Evolutionary conservation across 108 stramenopile genomes (phyloP).

Genomic region (Discostella stelligeroides): DNA sequence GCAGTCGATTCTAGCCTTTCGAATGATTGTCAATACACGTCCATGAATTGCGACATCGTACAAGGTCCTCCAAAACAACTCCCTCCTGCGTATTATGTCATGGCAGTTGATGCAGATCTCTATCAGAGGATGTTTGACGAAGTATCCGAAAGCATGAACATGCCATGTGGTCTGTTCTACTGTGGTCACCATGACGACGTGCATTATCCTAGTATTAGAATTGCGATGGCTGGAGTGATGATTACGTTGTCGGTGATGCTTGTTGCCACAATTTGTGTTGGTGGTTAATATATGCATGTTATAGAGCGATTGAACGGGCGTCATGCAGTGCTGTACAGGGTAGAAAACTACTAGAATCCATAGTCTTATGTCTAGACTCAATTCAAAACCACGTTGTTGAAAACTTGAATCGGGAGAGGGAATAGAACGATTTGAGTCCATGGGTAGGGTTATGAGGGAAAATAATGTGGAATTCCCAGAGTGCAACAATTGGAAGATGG

Average conservation of each 20-base stretch:
- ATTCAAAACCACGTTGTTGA: too few relatives aligned
- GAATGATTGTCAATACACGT: too few relatives aligned
- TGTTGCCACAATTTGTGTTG: slow-evolving; percentile 32
- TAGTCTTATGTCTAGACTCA: too few relatives aligned
- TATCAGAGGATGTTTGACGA: slow-evolving; percentile 73
- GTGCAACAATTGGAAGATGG: too few relatives aligned
- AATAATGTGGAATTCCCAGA: too few relatives aligned
- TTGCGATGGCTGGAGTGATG: slow-evolving; percentile 53
- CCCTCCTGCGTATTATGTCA: slow-evolving; percentile 55
- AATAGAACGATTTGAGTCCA: too few relatives aligned
- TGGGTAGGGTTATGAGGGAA: background rate
- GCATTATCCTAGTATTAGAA: slow-evolving; percentile 59
- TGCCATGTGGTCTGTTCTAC: slow-evolving; percentile 81
- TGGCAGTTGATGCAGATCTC: slow-evolving; percentile 66
- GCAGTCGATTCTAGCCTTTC: too few relatives aligned
- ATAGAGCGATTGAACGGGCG: too few relatives aligned
- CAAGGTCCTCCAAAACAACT: slow-evolving; percentile 24
- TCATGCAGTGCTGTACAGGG: too few relatives aligned
- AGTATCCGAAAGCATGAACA: slow-evolving; percentile 54
- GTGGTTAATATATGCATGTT: slow-evolving; percentile 20
- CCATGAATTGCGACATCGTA: slow-evolving; percentile 1
- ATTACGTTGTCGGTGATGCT: slow-evolving; percentile 42
- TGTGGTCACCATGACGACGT: slow-evolving; percentile 86
- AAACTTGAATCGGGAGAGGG: too few relatives aligned
- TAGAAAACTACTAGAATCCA: too few relatives aligned